Evolutionary conservation across 2,329 filamentous ascomycete genomes (phyloP).

Genomic region (Raffaelea deltoideospora): DNA sequence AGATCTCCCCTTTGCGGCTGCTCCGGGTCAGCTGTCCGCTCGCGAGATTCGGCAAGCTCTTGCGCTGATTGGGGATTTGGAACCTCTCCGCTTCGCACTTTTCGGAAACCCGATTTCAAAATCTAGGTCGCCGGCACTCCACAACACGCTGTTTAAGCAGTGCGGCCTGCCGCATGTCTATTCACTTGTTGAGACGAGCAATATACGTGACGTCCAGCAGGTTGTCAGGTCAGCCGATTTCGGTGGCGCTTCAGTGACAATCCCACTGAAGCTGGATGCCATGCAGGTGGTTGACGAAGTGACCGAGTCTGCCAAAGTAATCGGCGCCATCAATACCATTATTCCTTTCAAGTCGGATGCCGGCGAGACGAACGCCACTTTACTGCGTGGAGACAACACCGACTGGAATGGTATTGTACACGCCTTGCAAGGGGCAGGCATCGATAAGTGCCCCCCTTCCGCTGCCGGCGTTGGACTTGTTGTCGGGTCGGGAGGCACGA

Average conservation of each 20-base stretch:
- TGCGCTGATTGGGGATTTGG: slow-evolving; percentile 63
- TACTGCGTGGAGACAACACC: slow-evolving; percentile 77
- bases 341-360: slow-evolving; percentile 39
- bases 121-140: slow-evolving; percentile 75
- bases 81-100: slow-evolving; percentile 64
- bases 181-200: slow-evolving; percentile 56
- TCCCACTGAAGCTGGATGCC: slow-evolving; percentile 83
- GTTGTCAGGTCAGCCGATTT: slow-evolving; percentile 60
- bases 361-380: slow-evolving; percentile 24
- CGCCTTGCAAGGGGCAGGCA: slow-evolving; percentile 55
- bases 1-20: slow-evolving; percentile 77
- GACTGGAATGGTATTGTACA: slow-evolving; percentile 90
- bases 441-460: slow-evolving; percentile 23
- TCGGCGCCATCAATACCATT: slow-evolving; percentile 92
- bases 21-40: slow-evolving; percentile 84
- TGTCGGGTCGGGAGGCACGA: slow-evolving; percentile 82
- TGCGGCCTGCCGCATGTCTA: slow-evolving; percentile 80
- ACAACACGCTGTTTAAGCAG: slow-evolving; percentile 68
- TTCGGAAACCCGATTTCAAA: slow-evolving; percentile 75
- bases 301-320: slow-evolving; percentile 60
- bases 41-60: slow-evolving; percentile 72
- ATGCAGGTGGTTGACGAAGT: slow-evolving; percentile 69
- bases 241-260: slow-evolving; percentile 88
- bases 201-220: slow-evolving; percentile 41
- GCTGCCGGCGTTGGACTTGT: slow-evolving; percentile 51